Percentiles rank a stretch among this genome's conserved stretches.
Evolutionary conservation across 352 stramenopile genomes (phyloP).

Genomic region (Pythium insidiosum): DNA sequence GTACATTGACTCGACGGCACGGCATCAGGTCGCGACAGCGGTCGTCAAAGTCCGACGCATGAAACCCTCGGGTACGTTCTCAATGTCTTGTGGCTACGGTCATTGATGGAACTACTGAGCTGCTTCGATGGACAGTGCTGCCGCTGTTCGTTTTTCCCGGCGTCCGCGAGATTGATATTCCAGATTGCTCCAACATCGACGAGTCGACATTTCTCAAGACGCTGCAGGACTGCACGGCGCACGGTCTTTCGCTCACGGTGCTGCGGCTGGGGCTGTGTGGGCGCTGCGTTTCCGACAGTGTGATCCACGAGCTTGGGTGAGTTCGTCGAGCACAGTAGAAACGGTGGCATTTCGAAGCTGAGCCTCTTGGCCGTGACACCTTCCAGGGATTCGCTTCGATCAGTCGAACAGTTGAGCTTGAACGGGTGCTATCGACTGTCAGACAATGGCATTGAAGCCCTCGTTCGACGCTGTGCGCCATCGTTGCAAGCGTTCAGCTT

Average conservation of each 20-base stretch:
- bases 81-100: too few relatives aligned
- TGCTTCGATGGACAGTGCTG: slow-evolving; percentile 26
- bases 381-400: slow-evolving; percentile 36
- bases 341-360: too few relatives aligned
- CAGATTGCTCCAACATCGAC: slow-evolving; percentile 77
- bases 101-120: not conserved
- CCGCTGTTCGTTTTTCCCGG: slow-evolving; percentile 77
- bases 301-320: slow-evolving; percentile 60
- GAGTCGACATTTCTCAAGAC: slow-evolving; percentile 45
- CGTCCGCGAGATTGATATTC: slow-evolving; percentile 74
- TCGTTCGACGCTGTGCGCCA: slow-evolving; percentile 60
- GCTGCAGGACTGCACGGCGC: slow-evolving; percentile 38
- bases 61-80: slow-evolving; percentile 33
- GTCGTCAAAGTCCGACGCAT: slow-evolving; percentile 54
- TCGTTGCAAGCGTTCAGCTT: slow-evolving; percentile 70
- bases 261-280: slow-evolving; percentile 66
- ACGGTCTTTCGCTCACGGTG: slow-evolving; percentile 37
- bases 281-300: slow-evolving; percentile 64
- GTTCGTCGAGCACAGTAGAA: too few relatives aligned
- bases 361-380: too few relatives aligned
- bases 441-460: slow-evolving; percentile 45
- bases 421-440: slow-evolving; percentile 76
- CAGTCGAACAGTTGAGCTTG: slow-evolving; percentile 58
- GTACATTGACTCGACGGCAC: slow-evolving; percentile 56
- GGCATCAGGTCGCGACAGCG: slow-evolving; percentile 44